phyloP scores from a whole-genome alignment of 768 basidiomycete species.

The Auriculariales sp. region DNA sequence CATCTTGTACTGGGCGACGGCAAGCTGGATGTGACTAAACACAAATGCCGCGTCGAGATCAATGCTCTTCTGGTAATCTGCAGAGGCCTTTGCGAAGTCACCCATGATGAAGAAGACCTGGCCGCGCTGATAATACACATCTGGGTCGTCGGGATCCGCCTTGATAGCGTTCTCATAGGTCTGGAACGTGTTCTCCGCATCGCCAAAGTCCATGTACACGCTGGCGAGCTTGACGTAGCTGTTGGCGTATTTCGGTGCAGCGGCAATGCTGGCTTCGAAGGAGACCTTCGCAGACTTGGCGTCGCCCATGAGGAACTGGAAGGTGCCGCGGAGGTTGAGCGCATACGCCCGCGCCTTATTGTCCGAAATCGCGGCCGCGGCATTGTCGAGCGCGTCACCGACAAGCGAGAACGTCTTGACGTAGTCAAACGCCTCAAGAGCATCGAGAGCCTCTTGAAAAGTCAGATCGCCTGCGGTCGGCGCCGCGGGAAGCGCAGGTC shows the following conservation, averaged over 20 bases:
- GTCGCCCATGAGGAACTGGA: constrained; percentile 90
- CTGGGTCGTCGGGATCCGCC: constrained; percentile 73
- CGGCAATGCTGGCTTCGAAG: constrained; percentile 56
- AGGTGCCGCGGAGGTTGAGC: constrained; percentile 85
- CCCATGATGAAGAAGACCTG: constrained; percentile 96
- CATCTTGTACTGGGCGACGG: constrained; percentile 92
- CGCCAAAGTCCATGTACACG: constrained; percentile 91
- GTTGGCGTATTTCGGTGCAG: constrained; percentile 63
- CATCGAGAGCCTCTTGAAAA: constrained; percentile 63
- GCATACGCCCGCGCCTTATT: constrained; percentile 70
- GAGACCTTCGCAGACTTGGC: constrained; percentile 71
- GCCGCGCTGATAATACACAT: constrained; percentile 97
- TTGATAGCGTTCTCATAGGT: constrained; percentile 83
- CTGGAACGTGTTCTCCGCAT: constrained; percentile 67
- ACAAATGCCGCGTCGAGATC: constrained; percentile 78
- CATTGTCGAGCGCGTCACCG: constrained; percentile 79
- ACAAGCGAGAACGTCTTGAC: constrained; percentile 47
- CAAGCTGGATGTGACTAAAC: constrained; percentile 93
- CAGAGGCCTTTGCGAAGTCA: constrained; percentile 71
- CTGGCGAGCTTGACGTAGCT: constrained; percentile 92
- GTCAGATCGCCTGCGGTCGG: constrained; percentile 75
- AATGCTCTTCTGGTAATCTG: constrained; percentile 85
- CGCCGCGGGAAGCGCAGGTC: constrained; percentile 56
- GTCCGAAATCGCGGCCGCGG: constrained; percentile 67
- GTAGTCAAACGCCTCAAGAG: constrained; percentile 76